phyloP scores from a whole-genome alignment of 192 early-diverging fungal genomes.

The Coemansia sp. region DNA sequence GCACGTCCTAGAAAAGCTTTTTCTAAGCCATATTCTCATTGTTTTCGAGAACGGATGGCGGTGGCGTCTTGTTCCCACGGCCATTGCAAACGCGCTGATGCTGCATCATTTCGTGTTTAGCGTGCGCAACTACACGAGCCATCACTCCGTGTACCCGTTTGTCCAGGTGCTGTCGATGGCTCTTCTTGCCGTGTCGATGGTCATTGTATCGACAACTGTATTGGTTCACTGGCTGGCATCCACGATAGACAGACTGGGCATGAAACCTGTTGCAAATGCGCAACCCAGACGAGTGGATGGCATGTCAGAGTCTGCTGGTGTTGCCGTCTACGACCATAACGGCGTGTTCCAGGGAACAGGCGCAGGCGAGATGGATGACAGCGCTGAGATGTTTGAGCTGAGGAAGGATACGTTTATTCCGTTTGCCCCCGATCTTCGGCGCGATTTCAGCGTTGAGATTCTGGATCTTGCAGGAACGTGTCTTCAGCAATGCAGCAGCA shows the following conservation, averaged over 20 bases:
- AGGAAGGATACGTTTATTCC: slow-evolving; percentile 21
- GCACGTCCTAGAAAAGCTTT: slow-evolving; percentile 32
- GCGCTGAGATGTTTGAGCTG: slow-evolving; percentile 29
- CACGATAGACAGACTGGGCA: slow-evolving; percentile 30
- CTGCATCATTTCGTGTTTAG: slow-evolving; percentile 47
- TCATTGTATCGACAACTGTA: slow-evolving; percentile 40
- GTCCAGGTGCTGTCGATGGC: slow-evolving; percentile 47
- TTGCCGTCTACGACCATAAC: slow-evolving; percentile 32
- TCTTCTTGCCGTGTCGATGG: slow-evolving; percentile 24
- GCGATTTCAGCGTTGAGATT: slow-evolving; percentile 50
- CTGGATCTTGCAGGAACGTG: slow-evolving; percentile 51
- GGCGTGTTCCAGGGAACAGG: slow-evolving; percentile 39
- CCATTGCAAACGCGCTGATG: slow-evolving; percentile 21
- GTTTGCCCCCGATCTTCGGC: slow-evolving; percentile 33
- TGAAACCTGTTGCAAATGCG: slow-evolving; percentile 5
- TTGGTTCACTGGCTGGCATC: slow-evolving; percentile 33
- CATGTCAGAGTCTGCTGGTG: not conserved
- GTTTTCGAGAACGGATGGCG: slow-evolving; percentile 42
- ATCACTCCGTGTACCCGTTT: slow-evolving; percentile 39
- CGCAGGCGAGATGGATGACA: slow-evolving; percentile 16
- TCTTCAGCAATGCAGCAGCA: slow-evolving; percentile 49
- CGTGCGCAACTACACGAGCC: slow-evolving; percentile 22
- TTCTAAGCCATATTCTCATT: slow-evolving; percentile 33
- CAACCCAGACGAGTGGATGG: not conserved
- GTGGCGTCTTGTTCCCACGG: slow-evolving; percentile 51